These are phyloP conservation scores for Termitomyces sp. DNA, from an alignment of 768 basidiomycete species.

Conservation along the genomic window DNA sequence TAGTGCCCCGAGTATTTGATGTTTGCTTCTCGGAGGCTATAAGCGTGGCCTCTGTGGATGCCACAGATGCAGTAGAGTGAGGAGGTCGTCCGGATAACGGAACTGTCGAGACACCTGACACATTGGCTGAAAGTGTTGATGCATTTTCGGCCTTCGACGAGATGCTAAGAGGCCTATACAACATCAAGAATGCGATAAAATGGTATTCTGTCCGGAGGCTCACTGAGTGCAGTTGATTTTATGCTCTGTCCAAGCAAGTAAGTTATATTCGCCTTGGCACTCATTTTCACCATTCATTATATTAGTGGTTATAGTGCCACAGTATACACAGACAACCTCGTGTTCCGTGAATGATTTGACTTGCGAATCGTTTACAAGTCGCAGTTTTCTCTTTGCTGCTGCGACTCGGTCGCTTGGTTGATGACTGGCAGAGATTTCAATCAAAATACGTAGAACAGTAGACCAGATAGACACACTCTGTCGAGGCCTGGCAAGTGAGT, in stretches of 20 bases:
- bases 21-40: slow-evolving; percentile 21
- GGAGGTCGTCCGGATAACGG: slow-evolving; percentile 15
- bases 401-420: slow-evolving; percentile 58
- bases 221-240: slow-evolving; percentile 39
- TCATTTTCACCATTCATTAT: slow-evolving; percentile 32
- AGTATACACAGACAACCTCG: slow-evolving; percentile 47
- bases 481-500: slow-evolving; percentile 35
- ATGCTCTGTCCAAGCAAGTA: slow-evolving; percentile 59
- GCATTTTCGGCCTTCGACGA: slow-evolving; percentile 3
- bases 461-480: slow-evolving; percentile 25
- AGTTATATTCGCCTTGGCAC: slow-evolving; percentile 55
- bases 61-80: slow-evolving; percentile 24
- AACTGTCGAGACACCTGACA: slow-evolving; percentile 7
- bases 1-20: slow-evolving; percentile 27
- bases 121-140: slow-evolving; percentile 1
- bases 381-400: slow-evolving; percentile 55
- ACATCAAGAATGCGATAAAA: not conserved
- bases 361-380: slow-evolving; percentile 59
- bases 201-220: not conserved
- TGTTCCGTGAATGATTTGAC: slow-evolving; percentile 41
- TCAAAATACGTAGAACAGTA: not conserved
- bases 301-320: slow-evolving; percentile 34
- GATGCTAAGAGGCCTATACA: not conserved
- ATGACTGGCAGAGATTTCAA: not conserved
- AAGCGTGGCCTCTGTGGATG: slow-evolving; percentile 29